Evolutionary conservation across 805 yeast genomes (phyloP).

Genomic region (Schwanniomyces vanrijiae): DNA sequence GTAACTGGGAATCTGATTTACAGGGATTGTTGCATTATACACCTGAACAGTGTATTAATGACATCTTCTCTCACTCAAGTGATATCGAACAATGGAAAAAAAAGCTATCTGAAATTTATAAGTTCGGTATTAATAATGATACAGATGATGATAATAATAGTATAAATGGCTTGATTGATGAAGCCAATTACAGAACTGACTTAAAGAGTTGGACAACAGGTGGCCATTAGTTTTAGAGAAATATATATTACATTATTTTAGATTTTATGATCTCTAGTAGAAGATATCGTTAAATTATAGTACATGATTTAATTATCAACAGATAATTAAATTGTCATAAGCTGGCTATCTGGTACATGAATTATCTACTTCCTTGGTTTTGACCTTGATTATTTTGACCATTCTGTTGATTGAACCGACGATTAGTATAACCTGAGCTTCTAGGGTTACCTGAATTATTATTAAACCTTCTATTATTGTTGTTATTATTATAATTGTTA

Average conservation of each 20-base stretch:
- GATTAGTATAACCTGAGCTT: slow-evolving; percentile 11
- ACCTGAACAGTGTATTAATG: slow-evolving; percentile 72
- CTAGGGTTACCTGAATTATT: slow-evolving; percentile 20
- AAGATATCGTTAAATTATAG: slow-evolving; percentile 6
- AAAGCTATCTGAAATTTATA: slow-evolving; percentile 3
- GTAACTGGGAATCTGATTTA: slow-evolving; percentile 59
- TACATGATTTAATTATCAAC: slow-evolving; percentile 4
- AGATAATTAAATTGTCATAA: neutral
- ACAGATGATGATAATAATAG: slow-evolving; percentile 20
- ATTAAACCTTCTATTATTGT: slow-evolving; percentile 28
- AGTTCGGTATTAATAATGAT: slow-evolving; percentile 9
- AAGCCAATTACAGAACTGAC: slow-evolving; percentile 34
- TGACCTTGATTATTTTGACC: slow-evolving; percentile 4
- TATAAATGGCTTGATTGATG: slow-evolving; percentile 40
- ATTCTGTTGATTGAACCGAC: slow-evolving; percentile 10
- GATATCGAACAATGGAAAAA: slow-evolving; percentile 33
- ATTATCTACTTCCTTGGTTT: slow-evolving; percentile 1
- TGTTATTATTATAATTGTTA: slow-evolving; percentile 17
- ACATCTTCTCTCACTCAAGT: slow-evolving; percentile 69
- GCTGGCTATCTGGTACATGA: neutral
- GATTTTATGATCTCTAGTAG: neutral
- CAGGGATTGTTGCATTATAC: slow-evolving; percentile 49
- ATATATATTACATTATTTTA: neutral
- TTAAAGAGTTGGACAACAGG: slow-evolving; percentile 33
- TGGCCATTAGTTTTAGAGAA: neutral